Percentiles rank a stretch among this genome's conserved stretches.
Conservation (phyloP, 2,329 filamentous ascomycete genomes). For the Aureobasidium vineae region DNA sequence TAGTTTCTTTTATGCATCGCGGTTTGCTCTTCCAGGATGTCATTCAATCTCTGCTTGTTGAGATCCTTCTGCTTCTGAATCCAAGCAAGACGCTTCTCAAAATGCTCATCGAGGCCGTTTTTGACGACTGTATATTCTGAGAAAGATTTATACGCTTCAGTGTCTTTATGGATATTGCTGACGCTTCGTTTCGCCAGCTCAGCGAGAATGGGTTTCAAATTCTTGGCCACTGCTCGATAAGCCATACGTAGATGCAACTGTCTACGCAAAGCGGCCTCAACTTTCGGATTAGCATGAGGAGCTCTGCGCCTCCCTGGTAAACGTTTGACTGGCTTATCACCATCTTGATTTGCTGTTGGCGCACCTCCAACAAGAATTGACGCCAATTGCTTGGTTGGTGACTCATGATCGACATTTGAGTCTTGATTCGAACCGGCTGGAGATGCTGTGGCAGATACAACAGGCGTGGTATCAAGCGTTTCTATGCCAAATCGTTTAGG, state of each 20-base stretch:
- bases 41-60: slow-evolving; percentile 41
- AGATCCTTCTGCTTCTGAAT: slow-evolving; percentile 42
- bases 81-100: slow-evolving; percentile 42
- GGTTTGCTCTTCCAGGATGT: slow-evolving; percentile 39
- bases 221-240: slow-evolving; percentile 62
- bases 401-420: slow-evolving; percentile 21
- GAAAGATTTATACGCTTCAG: slow-evolving; percentile 54
- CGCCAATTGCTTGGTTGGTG: slow-evolving; percentile 3
- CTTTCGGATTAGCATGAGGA: slow-evolving; percentile 46
- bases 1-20: slow-evolving; percentile 41
- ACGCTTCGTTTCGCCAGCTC: slow-evolving; percentile 63
- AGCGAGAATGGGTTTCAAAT: slow-evolving; percentile 63
- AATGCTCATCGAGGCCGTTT: slow-evolving; percentile 52
- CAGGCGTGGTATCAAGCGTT: slow-evolving; percentile 16
- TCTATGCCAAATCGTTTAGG: slow-evolving; percentile 14
- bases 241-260: slow-evolving; percentile 65
- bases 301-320: slow-evolving; percentile 46
- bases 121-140: slow-evolving; percentile 55
- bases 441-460: slow-evolving; percentile 15
- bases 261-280: slow-evolving; percentile 53
- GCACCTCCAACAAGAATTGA: not conserved
- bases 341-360: slow-evolving; percentile 16
- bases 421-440: slow-evolving; percentile 20
- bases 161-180: slow-evolving; percentile 56
- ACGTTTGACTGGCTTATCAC: slow-evolving; percentile 23